Conservation (phyloP, 148 eudicot species). For the Nepenthes mirabilis region DNA sequence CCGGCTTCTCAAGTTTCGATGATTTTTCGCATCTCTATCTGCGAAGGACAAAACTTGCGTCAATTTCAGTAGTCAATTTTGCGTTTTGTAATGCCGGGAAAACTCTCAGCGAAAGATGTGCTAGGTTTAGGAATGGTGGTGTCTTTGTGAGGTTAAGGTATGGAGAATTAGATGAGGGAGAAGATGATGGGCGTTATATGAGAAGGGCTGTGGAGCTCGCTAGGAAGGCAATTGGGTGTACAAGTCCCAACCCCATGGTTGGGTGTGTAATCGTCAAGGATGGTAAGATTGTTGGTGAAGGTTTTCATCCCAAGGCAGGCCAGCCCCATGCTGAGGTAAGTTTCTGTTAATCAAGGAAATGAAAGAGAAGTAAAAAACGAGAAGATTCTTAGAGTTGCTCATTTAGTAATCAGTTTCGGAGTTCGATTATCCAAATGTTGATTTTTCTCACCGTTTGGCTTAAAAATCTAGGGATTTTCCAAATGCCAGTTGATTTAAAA, state of each 20-base stretch:
- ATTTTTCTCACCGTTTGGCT: too few relatives aligned
- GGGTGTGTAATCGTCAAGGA: constrained; percentile 88
- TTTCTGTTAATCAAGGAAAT: background rate
- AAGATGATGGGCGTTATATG: constrained; percentile 57
- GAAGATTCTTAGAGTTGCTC: too few relatives aligned
- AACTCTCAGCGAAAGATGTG: constrained; percentile 15
- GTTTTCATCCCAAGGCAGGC: constrained; percentile 96
- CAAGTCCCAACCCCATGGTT: constrained; percentile 98
- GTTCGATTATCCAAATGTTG: too few relatives aligned
- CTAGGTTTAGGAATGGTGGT: constrained; percentile 11
- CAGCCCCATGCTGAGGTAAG: constrained; percentile 98
- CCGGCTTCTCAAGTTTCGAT: background rate
- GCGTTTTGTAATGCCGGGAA: constrained; percentile 26
- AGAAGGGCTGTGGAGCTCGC: constrained; percentile 78
- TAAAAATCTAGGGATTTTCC: too few relatives aligned
- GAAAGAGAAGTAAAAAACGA: too few relatives aligned
- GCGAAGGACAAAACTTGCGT: background rate
- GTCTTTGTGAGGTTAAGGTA: constrained; percentile 21
- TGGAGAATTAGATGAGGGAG: constrained; percentile 12
- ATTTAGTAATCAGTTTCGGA: too few relatives aligned
- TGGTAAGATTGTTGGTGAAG: constrained; percentile 85
- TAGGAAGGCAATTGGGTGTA: constrained; percentile 61
- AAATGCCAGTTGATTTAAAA: too few relatives aligned
- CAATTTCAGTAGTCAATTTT: constrained; percentile 10
- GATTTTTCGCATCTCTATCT: background rate